Conservation (phyloP, 495 filamentous ascomycete genomes). For the Aspergillus asperescens region DNA sequence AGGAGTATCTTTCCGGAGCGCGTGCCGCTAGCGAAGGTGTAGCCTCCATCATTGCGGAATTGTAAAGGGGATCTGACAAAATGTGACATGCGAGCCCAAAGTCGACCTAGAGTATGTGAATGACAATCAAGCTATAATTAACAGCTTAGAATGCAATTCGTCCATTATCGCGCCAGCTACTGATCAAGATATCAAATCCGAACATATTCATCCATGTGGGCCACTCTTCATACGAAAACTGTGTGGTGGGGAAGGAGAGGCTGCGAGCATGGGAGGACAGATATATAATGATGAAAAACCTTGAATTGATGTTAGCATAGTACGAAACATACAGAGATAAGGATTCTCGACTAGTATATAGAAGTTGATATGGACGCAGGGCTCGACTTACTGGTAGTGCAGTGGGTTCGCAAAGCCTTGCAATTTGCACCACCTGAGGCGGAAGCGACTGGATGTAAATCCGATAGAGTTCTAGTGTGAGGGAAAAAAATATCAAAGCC, state of each 20-base stretch:
- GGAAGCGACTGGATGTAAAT: not conserved
- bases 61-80: not conserved
- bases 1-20: slow-evolving; percentile 11
- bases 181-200: slow-evolving; percentile 13
- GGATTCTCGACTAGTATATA: not conserved
- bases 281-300: slow-evolving; percentile 9
- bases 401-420: not conserved
- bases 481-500: not conserved
- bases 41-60: slow-evolving; percentile 7
- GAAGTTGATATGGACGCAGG: not conserved
- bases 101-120: not conserved
- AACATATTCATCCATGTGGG: slow-evolving; percentile 21
- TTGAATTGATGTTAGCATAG: slow-evolving; percentile 10
- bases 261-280: slow-evolving; percentile 10
- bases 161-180: slow-evolving; percentile 7
- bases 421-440: slow-evolving; percentile 1
- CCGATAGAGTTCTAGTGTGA: not conserved
- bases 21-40: slow-evolving; percentile 14
- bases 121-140: slow-evolving; percentile 5
- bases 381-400: slow-evolving; percentile 6
- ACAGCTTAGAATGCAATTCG: not conserved
- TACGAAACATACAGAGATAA: not conserved
- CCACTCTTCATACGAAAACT: slow-evolving; percentile 13
- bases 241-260: slow-evolving; percentile 12
- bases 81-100: not conserved